phyloP scores from a whole-genome alignment of 2,329 filamentous ascomycete genomes.

The Trichoderma brevicompactum region DNA sequence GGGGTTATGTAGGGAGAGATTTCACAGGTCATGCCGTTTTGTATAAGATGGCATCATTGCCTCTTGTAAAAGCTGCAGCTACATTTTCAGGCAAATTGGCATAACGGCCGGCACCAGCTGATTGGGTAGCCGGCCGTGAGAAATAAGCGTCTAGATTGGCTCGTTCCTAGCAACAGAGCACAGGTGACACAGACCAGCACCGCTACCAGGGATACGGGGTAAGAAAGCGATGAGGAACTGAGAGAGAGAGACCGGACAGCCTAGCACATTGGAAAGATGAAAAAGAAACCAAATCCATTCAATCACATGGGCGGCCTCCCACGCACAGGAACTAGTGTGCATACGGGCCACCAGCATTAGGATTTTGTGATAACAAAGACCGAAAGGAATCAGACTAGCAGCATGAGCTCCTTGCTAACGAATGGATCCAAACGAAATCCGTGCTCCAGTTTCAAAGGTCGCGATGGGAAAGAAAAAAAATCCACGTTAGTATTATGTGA shows the following conservation, averaged over 20 bases:
- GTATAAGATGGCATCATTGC: no score
- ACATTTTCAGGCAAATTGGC: background rate
- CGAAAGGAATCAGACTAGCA: slow-evolving; percentile 9
- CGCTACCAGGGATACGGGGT: background rate
- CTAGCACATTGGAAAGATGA: background rate
- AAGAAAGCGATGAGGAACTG: slow-evolving; percentile 2
- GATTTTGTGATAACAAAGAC: background rate
- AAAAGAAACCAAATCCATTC: slow-evolving; percentile 8
- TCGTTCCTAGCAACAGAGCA: background rate
- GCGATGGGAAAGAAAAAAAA: slow-evolving; percentile 14
- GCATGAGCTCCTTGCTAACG: background rate
- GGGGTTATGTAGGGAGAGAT: slow-evolving; percentile 4
- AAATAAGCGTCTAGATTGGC: slow-evolving; percentile 8
- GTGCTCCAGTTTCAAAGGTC: slow-evolving; percentile 1
- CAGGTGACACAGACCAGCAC: slow-evolving; percentile 5
- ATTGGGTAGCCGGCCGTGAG: background rate
- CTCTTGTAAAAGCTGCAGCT: background rate
- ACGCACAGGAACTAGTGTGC: slow-evolving; percentile 17
- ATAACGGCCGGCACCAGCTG: background rate
- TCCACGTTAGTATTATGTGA: slow-evolving; percentile 20
- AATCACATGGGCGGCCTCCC: slow-evolving; percentile 25
- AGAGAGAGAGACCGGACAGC: background rate
- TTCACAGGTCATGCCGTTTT: background rate
- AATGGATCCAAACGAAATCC: slow-evolving; percentile 12
- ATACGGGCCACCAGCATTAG: slow-evolving; percentile 3